phyloP scores from a whole-genome alignment of 495 filamentous ascomycete genomes.

The Immersiella caudata region DNA sequence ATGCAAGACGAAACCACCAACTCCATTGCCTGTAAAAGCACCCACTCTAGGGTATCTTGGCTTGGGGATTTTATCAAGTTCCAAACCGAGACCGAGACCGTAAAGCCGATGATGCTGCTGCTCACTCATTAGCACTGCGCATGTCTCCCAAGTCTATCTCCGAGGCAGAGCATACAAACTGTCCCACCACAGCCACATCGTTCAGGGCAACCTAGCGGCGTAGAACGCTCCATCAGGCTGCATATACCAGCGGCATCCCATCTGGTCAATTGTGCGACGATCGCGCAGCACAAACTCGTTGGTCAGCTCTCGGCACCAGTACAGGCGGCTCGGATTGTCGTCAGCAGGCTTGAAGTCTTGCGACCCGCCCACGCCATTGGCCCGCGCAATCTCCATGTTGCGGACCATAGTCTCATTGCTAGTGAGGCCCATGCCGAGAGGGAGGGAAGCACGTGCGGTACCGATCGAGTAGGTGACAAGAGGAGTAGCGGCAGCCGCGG shows the following conservation, averaged over 20 bases:
- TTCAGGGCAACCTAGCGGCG: conserved; percentile 36
- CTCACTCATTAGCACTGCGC: not conserved
- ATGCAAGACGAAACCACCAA: not conserved
- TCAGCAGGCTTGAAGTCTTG: conserved; percentile 58
- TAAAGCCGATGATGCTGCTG: not conserved
- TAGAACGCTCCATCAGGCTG: conserved; percentile 52
- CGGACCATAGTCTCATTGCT: conserved; percentile 41
- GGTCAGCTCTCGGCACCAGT: conserved; percentile 53
- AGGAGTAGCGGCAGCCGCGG: conserved; percentile 11
- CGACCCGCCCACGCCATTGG: conserved; percentile 45
- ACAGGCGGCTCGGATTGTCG: conserved; percentile 53
- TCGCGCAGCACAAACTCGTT: conserved; percentile 49
- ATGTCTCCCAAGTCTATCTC: too few relatives aligned
- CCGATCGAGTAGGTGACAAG: conserved; percentile 27
- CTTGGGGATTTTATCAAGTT: not conserved
- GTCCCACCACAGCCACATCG: not conserved
- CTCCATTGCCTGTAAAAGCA: not conserved
- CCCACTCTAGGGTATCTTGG: not conserved
- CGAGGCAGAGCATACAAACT: not conserved
- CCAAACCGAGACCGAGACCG: not conserved
- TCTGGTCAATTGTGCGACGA: conserved; percentile 53
- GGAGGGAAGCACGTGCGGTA: conserved; percentile 31
- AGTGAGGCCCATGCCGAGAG: conserved; percentile 46
- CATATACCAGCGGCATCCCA: conserved; percentile 54
- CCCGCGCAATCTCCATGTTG: conserved; percentile 43